Conservation (phyloP, 2,329 filamentous ascomycete species). For the Calcarisporium arbuscula region DNA sequence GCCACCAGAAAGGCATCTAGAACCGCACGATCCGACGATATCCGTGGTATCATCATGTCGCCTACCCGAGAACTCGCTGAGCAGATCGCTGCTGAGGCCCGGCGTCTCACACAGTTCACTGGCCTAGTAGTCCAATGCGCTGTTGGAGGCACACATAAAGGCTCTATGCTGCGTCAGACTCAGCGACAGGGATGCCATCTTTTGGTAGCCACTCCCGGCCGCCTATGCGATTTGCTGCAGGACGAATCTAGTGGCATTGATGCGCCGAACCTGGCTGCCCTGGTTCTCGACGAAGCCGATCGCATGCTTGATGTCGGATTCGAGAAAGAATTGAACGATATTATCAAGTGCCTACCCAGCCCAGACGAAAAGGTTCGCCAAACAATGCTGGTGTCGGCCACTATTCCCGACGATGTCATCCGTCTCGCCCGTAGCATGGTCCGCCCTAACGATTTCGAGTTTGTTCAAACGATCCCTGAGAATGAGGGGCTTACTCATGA, state of each 20-base stretch:
- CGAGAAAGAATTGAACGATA: constrained; percentile 55
- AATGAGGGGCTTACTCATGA: constrained; percentile 83
- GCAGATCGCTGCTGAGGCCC: constrained; percentile 76
- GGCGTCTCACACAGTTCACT: constrained; percentile 57
- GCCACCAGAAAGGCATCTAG: constrained; percentile 34
- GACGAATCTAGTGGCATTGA: constrained; percentile 57
- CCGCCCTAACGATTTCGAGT: constrained; percentile 73
- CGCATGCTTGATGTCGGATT: constrained; percentile 97
- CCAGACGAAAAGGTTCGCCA: constrained; percentile 63
- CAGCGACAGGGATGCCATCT: constrained; percentile 76
- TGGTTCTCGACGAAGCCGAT: constrained; percentile 96
- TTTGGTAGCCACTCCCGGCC: constrained; percentile 83
- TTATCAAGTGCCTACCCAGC: constrained; percentile 57
- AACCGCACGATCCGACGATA: constrained; percentile 44
- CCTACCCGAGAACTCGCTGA: constrained; percentile 76
- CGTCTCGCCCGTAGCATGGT: constrained; percentile 71
- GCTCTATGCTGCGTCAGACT: constrained; percentile 58
- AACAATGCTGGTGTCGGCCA: constrained; percentile 93
- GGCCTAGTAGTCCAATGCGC: constrained; percentile 65
- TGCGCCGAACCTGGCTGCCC: constrained; percentile 78
- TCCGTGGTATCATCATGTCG: constrained; percentile 67
- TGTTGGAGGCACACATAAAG: constrained; percentile 88
- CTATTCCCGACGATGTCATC: constrained; percentile 79
- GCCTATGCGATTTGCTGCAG: constrained; percentile 72
- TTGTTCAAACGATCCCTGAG: constrained; percentile 78